Base-by-base conservation (phyloP, 176 grass and related monocot genomes). In the Oryza glumipatula region DNA sequence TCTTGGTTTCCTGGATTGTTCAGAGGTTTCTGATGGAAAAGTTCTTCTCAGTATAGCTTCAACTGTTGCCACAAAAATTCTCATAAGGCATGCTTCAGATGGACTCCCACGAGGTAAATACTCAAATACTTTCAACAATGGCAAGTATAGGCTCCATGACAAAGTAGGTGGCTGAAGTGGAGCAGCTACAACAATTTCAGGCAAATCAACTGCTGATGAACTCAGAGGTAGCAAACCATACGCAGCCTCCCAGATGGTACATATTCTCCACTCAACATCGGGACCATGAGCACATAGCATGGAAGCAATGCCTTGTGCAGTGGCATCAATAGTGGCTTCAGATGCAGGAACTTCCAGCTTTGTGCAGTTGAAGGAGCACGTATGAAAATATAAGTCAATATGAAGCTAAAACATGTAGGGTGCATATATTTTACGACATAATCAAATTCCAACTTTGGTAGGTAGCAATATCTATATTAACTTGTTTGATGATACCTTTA, bases 241-340 rank as follows among this genome's bases (percentile, higher is more conserved):
- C 36, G 96, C 96, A 82, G 93, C 96, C 87, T 99, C 96, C 96
- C 96, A 99, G 51, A 99, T 99, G 36, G 96, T 94, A 83, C 96
- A 99, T 78, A 99, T 99, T 96, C 96, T 89, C 96, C 96, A 99
- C 68, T 99, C 96, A 86, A 99, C 96, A 84, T 99, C 96, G 70
- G 96, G 93, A 36, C 96, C 96, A 88, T 99, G 96, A 80, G 96
- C 94, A 17, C 96, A 96, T 21, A 99, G 73, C 93, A 99, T 65
- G 3, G 96, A 99, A 85, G 96, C 96, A 86, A 99, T 99, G 70
- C 96, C 96, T 94, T 99, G 96, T 70, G 96, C 96, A 6, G 96
- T 99, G 22, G 96, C 94, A 77, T 99, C 96, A 68, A 96, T 94
- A 81, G 96, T 94, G 73, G 94, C 88, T 88, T 96, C 91, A 83